phyloP scores from a whole-genome alignment of 2,329 filamentous ascomycete genomes.

The Aspergillus fumigatus region DNA sequence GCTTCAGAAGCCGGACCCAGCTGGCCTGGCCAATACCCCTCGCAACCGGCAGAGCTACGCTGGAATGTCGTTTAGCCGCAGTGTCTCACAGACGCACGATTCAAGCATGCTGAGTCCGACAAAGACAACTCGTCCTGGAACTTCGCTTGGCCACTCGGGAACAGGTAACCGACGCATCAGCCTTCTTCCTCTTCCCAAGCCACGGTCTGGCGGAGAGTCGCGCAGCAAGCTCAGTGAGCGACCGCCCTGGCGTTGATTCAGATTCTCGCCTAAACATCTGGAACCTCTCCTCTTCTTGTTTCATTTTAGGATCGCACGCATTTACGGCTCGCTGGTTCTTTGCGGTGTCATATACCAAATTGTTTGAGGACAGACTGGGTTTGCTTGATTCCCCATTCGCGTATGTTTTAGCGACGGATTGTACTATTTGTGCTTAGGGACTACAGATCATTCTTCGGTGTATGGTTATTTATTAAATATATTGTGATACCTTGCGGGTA shows the following conservation, averaged over 20 bases:
- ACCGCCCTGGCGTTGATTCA: slow-evolving; percentile 34
- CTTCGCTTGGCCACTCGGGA: slow-evolving; percentile 36
- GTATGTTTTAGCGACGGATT: slow-evolving; percentile 7
- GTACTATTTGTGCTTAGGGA: slow-evolving; percentile 8
- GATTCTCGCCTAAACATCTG: slow-evolving; percentile 15
- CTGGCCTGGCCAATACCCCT: slow-evolving; percentile 25
- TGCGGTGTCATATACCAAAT: slow-evolving; percentile 14
- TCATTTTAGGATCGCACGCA: slow-evolving; percentile 10
- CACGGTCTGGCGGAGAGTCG: slow-evolving; percentile 24
- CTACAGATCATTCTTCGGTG: background rate
- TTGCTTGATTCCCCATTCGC: slow-evolving; percentile 18
- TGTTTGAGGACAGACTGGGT: slow-evolving; percentile 12
- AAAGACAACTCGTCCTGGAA: slow-evolving; percentile 33
- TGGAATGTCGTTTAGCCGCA: slow-evolving; percentile 28
- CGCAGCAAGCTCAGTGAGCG: slow-evolving; percentile 26
- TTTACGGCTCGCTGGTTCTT: slow-evolving; percentile 10
- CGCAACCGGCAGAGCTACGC: slow-evolving; percentile 39
- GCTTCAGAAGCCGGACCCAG: slow-evolving; percentile 24
- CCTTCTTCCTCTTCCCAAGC: slow-evolving; percentile 37
- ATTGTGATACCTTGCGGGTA: background rate
- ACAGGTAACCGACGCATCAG: slow-evolving; percentile 35
- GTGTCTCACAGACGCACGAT: slow-evolving; percentile 20
- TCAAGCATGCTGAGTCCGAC: slow-evolving; percentile 21
- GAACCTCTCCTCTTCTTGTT: slow-evolving; percentile 7
- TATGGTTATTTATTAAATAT: background rate